A percentile compares a stretch with the other conserved stretches of the same genome.
Conservation (phyloP, 2,329 filamentous ascomycete genomes). For the Nothophoma quercina region DNA sequence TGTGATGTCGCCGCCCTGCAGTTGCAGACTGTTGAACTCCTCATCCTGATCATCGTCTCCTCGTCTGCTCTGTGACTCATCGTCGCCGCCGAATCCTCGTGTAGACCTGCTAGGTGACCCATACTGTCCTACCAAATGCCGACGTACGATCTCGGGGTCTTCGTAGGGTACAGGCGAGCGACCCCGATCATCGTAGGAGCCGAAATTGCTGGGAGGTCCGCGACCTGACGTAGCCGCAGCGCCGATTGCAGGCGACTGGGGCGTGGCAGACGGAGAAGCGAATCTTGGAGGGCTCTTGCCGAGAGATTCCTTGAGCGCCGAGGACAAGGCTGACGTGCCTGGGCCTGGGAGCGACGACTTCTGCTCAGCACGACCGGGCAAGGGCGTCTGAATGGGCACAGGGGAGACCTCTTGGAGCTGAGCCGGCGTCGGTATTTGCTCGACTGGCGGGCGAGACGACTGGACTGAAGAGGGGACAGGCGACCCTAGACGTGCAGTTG, state of each 20-base stretch:
- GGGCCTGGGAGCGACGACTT: conserved; percentile 73
- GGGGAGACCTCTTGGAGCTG: conserved; percentile 53
- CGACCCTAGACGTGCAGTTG: conserved; percentile 63
- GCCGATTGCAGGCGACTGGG: conserved; percentile 61
- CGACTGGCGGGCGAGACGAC: conserved; percentile 55
- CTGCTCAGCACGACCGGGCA: conserved; percentile 66
- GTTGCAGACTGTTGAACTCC: conserved; percentile 89
- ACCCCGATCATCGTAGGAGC: conserved; percentile 78
- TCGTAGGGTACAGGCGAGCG: conserved; percentile 72
- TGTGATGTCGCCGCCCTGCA: conserved; percentile 95
- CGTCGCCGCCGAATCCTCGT: conserved; percentile 33
- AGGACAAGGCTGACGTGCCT: conserved; percentile 85
- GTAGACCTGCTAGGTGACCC: conserved; percentile 48
- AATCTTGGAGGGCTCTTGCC: conserved; percentile 74
- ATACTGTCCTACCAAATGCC: conserved; percentile 74
- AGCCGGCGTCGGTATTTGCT: conserved; percentile 59
- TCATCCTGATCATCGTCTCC: conserved; percentile 58
- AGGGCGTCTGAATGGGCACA: conserved; percentile 61
- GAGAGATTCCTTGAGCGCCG: conserved; percentile 79
- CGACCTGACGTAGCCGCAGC: conserved; percentile 58
- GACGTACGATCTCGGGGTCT: conserved; percentile 88
- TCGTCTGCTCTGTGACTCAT: conserved; percentile 54
- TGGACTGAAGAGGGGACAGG: conserved; percentile 59
- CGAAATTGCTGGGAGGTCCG: conserved; percentile 75
- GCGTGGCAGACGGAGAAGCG: conserved; percentile 62